A percentile compares a stretch with the other conserved stretches of the same genome.
phyloP scores from a whole-genome alignment of 305 asterid genomes.

The Fraxinus baroniana region DNA sequence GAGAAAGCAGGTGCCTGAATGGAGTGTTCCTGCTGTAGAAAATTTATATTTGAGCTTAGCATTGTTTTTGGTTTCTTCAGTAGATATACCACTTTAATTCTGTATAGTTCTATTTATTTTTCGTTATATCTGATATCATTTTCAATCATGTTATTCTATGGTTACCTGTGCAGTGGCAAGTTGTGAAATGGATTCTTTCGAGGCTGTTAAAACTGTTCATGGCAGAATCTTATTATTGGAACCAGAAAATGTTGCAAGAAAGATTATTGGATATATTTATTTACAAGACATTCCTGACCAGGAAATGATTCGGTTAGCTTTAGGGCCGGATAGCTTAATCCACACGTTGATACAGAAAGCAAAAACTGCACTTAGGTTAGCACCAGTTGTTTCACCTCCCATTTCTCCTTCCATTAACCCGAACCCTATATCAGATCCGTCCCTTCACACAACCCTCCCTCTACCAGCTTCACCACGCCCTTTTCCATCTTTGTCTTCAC shows the following conservation, averaged over 20 bases:
- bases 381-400: conserved; percentile 43
- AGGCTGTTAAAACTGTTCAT: conserved; percentile 47
- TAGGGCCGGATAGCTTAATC: conserved; percentile 68
- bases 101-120: not conserved
- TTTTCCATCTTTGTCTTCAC: conserved; percentile 29
- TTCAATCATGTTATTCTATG: not conserved
- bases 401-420: conserved; percentile 57
- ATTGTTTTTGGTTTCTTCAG: not conserved
- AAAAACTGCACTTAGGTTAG: conserved; percentile 33
- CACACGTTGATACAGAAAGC: conserved; percentile 50
- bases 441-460: conserved; percentile 36
- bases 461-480: conserved; percentile 36
- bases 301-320: conserved; percentile 77
- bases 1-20: not conserved
- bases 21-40: not conserved
- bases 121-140: not conserved
- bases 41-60: not conserved
- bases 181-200: conserved; percentile 37
- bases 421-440: conserved; percentile 35
- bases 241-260: conserved; percentile 60
- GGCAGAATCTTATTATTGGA: conserved; percentile 50
- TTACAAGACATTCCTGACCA: conserved; percentile 55
- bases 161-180: conserved; percentile 2
- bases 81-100: not conserved
- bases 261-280: conserved; percentile 58